Evolutionary conservation across 1,139 yeast genomes (phyloP).

Genomic region (Hemisphaericaspora subhashii): DNA sequence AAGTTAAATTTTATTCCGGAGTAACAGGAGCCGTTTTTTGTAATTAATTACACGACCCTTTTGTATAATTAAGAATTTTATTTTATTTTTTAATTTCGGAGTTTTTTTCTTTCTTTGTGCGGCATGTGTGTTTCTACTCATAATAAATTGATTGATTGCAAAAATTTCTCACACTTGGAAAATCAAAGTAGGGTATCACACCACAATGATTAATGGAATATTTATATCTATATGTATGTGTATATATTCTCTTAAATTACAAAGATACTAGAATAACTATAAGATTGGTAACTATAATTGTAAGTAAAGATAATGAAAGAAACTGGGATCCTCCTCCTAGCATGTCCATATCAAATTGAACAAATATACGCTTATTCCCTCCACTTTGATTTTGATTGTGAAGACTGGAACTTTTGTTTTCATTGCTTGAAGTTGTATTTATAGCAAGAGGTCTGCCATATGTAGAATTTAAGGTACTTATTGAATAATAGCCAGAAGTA

Average conservation of each 20-base stretch:
- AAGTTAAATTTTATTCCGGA: too few species aligned
- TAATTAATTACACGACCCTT: conserved; percentile 1
- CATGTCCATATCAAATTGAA: conserved; percentile 9
- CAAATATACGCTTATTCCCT: conserved; percentile 2
- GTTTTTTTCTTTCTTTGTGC: neutral
- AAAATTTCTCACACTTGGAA: too few species aligned
- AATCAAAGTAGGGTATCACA: too few species aligned
- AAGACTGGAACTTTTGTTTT: too few species aligned
- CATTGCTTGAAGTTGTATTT: too few species aligned
- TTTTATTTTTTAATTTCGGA: neutral
- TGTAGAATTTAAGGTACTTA: too few species aligned
- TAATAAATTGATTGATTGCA: neutral
- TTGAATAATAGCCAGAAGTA: too few species aligned
- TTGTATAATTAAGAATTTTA: neutral
- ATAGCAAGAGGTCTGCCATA: too few species aligned
- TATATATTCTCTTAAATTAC: too few species aligned
- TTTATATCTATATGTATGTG: too few species aligned
- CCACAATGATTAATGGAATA: too few species aligned
- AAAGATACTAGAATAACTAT: conserved; percentile 2
- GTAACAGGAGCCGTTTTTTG: conserved; percentile 4
- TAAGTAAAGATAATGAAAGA: conserved; percentile 5
- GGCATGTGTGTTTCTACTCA: neutral
- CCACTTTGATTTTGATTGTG: too few species aligned
- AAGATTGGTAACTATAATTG: conserved; percentile 7
- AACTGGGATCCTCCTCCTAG: conserved; percentile 10